Evolutionary conservation across 345 rosid species (phyloP).

Genomic region (Carallia pectinifolia): DNA sequence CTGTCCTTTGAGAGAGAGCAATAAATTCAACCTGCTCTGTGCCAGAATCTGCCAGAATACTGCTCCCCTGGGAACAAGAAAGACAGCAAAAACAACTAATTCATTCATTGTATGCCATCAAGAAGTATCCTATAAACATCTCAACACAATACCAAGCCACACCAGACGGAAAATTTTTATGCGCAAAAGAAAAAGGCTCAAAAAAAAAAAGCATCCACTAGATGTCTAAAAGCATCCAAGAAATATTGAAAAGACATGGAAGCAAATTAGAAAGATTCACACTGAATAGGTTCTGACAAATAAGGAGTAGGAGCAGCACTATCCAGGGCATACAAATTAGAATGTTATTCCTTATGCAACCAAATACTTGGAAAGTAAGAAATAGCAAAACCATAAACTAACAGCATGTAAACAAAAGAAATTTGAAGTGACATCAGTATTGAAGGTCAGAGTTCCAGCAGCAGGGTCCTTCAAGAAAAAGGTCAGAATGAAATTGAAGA

Average conservation of each 20-base stretch:
- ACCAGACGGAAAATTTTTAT: neutral
- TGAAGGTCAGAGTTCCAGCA: neutral
- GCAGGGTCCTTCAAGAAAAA: neutral
- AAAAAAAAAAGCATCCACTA: neutral
- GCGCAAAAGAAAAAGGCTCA: neutral
- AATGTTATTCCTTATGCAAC: neutral
- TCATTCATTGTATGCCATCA: neutral
- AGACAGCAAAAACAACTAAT: conserved; percentile 3
- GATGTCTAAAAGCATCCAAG: neutral
- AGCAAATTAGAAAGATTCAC: neutral
- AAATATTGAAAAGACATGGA: neutral
- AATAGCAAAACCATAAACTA: neutral
- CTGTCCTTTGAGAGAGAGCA: conserved; percentile 96
- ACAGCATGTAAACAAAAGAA: neutral
- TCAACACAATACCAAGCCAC: neutral
- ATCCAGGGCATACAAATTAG: neutral
- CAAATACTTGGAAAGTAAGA: neutral
- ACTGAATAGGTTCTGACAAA: neutral
- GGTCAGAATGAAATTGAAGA: too few species aligned
- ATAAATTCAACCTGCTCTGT: conserved; percentile 97
- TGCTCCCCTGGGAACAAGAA: conserved; percentile 58
- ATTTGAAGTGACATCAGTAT: neutral
- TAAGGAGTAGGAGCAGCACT: neutral
- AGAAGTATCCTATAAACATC: neutral
- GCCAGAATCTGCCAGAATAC: conserved; percentile 97